Evolutionary conservation across 345 rosid genomes (phyloP).

Genomic region (Arabis alpina): DNA sequence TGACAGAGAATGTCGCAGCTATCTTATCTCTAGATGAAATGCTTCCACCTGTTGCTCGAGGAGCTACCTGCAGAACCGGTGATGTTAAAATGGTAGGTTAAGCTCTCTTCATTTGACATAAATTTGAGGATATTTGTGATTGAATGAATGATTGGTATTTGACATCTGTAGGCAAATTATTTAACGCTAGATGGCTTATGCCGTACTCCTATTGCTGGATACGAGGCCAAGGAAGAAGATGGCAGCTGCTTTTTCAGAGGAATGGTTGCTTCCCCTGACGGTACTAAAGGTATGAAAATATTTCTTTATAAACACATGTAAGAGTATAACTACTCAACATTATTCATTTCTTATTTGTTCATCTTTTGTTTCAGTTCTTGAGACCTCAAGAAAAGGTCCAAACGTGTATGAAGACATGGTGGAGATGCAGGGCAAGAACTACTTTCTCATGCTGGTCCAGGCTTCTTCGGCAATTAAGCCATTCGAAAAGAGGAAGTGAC

Average conservation of each 20-base stretch:
- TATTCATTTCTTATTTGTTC: constrained; percentile 1
- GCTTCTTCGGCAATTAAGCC: constrained; percentile 54
- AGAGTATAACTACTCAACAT: constrained; percentile 70
- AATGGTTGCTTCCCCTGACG: constrained; percentile 43
- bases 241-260: no score
- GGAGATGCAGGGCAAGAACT: neutral
- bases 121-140: neutral
- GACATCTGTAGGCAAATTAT: constrained; percentile 50
- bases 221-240: constrained; percentile 46
- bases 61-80: constrained; percentile 53
- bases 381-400: no score
- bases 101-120: no score
- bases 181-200: no score
- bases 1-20: constrained; percentile 86
- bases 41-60: constrained; percentile 99
- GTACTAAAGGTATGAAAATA: constrained; percentile 39
- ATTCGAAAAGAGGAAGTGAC: no score
- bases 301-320: no score
- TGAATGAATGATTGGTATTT: constrained; percentile 2
- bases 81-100: no score
- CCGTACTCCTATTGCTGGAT: constrained; percentile 95
- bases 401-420: constrained; percentile 70
- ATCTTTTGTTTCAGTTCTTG: no score
- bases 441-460: no score
- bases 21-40: constrained; percentile 80